Percentiles rank a stretch among this genome's conserved stretches.
These are phyloP conservation scores for Parathielavia appendiculata DNA, from an alignment of 495 filamentous ascomycete genomes.

Conservation along the genomic window DNA sequence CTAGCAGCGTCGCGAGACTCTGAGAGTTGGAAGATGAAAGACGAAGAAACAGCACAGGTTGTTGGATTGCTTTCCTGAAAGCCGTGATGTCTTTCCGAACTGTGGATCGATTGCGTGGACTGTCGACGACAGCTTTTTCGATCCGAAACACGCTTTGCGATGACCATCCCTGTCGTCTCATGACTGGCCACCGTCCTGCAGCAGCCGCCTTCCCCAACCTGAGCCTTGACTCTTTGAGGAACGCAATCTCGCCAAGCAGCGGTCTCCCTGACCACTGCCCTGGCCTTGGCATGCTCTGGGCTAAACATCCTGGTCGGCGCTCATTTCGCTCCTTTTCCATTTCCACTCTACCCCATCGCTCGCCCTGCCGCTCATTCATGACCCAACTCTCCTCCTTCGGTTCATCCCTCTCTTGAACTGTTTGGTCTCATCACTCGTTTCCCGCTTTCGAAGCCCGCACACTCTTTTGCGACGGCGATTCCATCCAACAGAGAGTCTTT, in stretches of 20 bases:
- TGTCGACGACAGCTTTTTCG: neutral
- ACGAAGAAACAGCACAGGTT: neutral
- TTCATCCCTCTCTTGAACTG: constrained; percentile 31
- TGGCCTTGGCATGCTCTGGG: constrained; percentile 20
- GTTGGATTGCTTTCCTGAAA: neutral
- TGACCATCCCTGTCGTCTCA: constrained; percentile 11
- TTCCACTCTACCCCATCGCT: constrained; percentile 12
- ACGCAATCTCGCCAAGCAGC: constrained; percentile 35
- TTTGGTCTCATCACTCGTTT: constrained; percentile 26
- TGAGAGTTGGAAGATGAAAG: neutral
- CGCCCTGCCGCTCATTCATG: constrained; percentile 24
- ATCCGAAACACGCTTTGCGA: constrained; percentile 2
- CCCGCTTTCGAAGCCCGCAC: constrained; percentile 13
- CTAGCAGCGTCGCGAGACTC: neutral
- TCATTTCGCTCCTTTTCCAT: constrained; percentile 38
- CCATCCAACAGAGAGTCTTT: constrained; percentile 49
- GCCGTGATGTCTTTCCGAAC: neutral
- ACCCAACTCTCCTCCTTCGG: constrained; percentile 20
- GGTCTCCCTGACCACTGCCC: constrained; percentile 15
- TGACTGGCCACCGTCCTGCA: constrained; percentile 25
- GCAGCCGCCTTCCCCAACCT: constrained; percentile 16
- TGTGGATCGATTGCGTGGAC: neutral
- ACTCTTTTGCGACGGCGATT: constrained; percentile 26
- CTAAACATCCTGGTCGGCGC: constrained; percentile 28
- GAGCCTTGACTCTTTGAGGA: constrained; percentile 2